phyloP scores from a whole-genome alignment of 768 basidiomycete species.

The Suillus subluteus region DNA sequence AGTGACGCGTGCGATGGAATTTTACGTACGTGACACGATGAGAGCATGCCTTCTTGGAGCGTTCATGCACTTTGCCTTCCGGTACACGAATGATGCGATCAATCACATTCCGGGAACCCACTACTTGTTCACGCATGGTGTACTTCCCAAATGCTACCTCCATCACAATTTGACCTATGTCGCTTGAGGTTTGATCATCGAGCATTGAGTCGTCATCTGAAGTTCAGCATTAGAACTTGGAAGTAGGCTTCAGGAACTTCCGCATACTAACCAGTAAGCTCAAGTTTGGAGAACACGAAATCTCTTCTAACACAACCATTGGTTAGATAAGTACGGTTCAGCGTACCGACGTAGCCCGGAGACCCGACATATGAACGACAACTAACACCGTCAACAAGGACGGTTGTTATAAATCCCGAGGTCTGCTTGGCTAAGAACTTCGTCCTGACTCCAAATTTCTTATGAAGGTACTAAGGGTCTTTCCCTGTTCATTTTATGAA shows the following conservation, averaged over 20 bases:
- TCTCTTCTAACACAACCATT: neutral
- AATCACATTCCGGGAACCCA: accelerated
- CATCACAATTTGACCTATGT: slow-evolving; percentile 21
- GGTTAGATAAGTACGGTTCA: accelerated
- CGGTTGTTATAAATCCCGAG: accelerated
- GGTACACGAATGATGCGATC: neutral
- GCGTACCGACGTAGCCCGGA: neutral
- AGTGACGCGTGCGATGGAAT: neutral
- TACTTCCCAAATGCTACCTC: slow-evolving; percentile 1
- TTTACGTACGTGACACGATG: slow-evolving; percentile 2
- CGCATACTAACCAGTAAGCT: slow-evolving; percentile 20
- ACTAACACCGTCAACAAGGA: slow-evolving; percentile 16
- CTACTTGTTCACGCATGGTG: neutral
- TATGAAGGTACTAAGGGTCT: neutral
- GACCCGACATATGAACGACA: accelerated
- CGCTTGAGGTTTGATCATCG: slow-evolving; percentile 8
- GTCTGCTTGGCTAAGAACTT: slow-evolving; percentile 2
- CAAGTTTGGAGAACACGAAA: slow-evolving; percentile 22
- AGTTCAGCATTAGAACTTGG: neutral
- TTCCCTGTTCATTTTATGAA: neutral
- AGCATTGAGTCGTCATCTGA: slow-evolving; percentile 27
- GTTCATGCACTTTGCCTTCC: slow-evolving; percentile 3
- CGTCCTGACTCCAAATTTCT: slow-evolving; percentile 20
- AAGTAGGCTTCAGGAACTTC: neutral
- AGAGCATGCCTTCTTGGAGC: neutral